Evolutionary conservation across 2,329 filamentous ascomycete species (phyloP), one percentile per base, ranked within the genome.

Genomic region (Lachnellula occidentalis): DNA sequence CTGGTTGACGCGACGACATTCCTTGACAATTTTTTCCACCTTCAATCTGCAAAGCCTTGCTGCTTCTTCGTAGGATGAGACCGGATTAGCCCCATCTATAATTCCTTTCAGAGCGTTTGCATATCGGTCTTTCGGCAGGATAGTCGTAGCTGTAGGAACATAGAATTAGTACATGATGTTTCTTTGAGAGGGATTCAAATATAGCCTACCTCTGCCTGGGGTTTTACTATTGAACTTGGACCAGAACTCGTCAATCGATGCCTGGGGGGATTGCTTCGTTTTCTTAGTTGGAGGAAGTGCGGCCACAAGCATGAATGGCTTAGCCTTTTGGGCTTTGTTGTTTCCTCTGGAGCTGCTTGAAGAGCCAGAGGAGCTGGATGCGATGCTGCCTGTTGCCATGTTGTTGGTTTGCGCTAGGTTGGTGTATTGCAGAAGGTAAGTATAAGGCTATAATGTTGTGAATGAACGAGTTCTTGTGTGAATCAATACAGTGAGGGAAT

Each of bases 1-100:
- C 65, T 90, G 86, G 70, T 95, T 95, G 54, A 90, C 76, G 8
- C 88, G 80, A 21, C 83, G 78, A 68, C 90, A 95, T 66, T 85
- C 81, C 54, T 76, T 75, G 48, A 82, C 76, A 56, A 85, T 85
- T 67, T 82, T 80, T 24, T 74, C 76, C 3, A 78, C 87, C 72
- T 79, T 88, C 53, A 79, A 80, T 51, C 75, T 77, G 71, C 90
- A 95, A 55, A 85, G 80, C 21, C 78, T 78, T 3, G 78, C 82
- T 0, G 88, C 89, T 63, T 89, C 82, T 51, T 90, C 82, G 66
- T 90, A 94, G 0, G 86, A 89, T 19, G 81, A 78, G 45, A 81
- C 76, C 0, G 82, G 82, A 56, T 78, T 81, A 51, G 80, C 76
- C 17, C 78, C 77, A 11, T 75, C 75, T 9, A 79, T 74, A 4